Conservation (phyloP, 805 yeast species). For the Starmerella sp. region DNA sequence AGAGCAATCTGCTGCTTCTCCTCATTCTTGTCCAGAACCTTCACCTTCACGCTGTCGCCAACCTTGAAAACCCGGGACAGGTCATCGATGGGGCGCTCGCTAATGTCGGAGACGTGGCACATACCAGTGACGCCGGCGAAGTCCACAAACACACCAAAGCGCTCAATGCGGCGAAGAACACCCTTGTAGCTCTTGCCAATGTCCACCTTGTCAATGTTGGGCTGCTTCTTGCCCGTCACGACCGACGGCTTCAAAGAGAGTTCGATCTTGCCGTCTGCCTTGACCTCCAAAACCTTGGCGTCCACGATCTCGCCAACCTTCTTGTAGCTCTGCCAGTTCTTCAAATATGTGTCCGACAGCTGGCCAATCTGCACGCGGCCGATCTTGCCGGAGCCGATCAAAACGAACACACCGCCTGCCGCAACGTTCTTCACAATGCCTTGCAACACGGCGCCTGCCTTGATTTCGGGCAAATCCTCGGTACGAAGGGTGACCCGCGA, state of each 20-base stretch:
- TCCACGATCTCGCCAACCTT: slow-evolving; percentile 57
- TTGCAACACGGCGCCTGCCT: slow-evolving; percentile 56
- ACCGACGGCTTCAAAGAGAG: slow-evolving; percentile 74
- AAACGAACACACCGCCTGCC: slow-evolving; percentile 64
- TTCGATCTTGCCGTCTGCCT: slow-evolving; percentile 47
- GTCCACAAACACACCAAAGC: slow-evolving; percentile 83
- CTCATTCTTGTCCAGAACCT: slow-evolving; percentile 50
- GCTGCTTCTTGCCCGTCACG: slow-evolving; percentile 47
- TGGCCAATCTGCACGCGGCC: slow-evolving; percentile 76
- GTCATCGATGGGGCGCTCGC: slow-evolving; percentile 48
- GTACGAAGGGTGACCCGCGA: slow-evolving; percentile 48
- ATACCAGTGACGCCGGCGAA: slow-evolving; percentile 75
- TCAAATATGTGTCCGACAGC: slow-evolving; percentile 66
- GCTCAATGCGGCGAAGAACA: slow-evolving; percentile 61
- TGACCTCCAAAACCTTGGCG: slow-evolving; percentile 60
- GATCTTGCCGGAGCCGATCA: slow-evolving; percentile 55
- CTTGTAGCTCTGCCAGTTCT: slow-evolving; percentile 79
- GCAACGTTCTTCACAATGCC: slow-evolving; percentile 73
- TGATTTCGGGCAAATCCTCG: slow-evolving; percentile 4
- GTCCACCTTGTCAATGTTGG: slow-evolving; percentile 44
- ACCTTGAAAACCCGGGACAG: slow-evolving; percentile 59
- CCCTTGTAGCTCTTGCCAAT: slow-evolving; percentile 70
- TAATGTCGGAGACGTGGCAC: slow-evolving; percentile 75
- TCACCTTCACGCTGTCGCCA: slow-evolving; percentile 86
- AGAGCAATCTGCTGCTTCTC: slow-evolving; percentile 68